Conservation (phyloP, 148 eudicot species). For the Agrostemma githago region DNA sequence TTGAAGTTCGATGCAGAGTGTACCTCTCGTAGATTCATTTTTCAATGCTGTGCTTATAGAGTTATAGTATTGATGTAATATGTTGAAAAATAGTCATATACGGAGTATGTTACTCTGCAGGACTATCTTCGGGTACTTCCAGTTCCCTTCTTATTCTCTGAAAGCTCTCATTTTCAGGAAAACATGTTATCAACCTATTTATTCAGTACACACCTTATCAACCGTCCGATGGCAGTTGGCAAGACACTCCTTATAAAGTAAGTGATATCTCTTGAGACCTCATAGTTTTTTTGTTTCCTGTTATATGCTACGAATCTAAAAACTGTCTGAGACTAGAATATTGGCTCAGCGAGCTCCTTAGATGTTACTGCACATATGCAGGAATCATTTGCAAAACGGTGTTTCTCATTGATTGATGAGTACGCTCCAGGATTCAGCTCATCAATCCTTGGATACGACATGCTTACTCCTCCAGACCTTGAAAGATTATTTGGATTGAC, state of each 20-base stretch:
- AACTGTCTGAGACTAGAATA: neutral
- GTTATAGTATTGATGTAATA: neutral
- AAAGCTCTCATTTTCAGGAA: slow-evolving; percentile 39
- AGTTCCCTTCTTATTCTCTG: neutral
- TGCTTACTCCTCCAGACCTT: slow-evolving; percentile 98
- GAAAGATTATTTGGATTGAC: slow-evolving; percentile 85
- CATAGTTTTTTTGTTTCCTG: neutral
- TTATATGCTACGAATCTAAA: neutral
- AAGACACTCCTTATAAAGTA: slow-evolving; percentile 77
- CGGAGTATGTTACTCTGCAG: neutral
- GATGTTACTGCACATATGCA: slow-evolving; percentile 21
- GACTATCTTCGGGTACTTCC: neutral
- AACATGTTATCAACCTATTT: slow-evolving; percentile 83
- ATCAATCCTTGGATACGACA: slow-evolving; percentile 86
- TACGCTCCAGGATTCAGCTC: slow-evolving; percentile 95
- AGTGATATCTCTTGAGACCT: slow-evolving; percentile 21
- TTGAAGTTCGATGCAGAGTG: neutral
- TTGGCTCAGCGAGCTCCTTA: neutral
- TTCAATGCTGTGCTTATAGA: neutral
- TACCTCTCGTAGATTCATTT: neutral
- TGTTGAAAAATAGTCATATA: neutral
- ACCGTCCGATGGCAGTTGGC: slow-evolving; percentile 90
- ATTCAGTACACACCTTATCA: slow-evolving; percentile 89
- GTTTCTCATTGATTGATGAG: slow-evolving; percentile 83
- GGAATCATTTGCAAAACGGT: slow-evolving; percentile 80